phyloP scores from a whole-genome alignment of 2,329 filamentous ascomycete species.

The Xylaria sp. region DNA sequence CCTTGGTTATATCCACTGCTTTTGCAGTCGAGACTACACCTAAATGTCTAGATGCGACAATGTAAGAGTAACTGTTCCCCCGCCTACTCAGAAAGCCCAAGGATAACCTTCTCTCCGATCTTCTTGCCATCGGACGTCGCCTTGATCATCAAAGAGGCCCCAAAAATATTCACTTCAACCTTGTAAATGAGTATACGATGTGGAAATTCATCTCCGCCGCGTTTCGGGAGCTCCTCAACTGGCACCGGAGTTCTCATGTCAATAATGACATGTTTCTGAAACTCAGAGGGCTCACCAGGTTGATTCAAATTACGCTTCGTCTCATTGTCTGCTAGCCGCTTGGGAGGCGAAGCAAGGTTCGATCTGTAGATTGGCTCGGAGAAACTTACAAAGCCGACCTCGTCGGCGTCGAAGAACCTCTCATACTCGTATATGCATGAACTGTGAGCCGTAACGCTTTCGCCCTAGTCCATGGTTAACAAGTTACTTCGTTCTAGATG shows the following conservation, averaged over 20 bases:
- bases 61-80: background rate
- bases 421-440: conserved; percentile 15
- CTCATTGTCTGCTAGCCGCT: conserved; percentile 21
- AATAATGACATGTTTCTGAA: conserved; percentile 14
- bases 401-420: conserved; percentile 16
- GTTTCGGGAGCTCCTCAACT: conserved; percentile 18
- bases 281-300: background rate
- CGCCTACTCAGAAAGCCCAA: background rate
- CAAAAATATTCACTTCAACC: conserved; percentile 28
- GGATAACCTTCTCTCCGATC: conserved; percentile 21
- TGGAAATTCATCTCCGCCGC: background rate
- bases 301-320: background rate
- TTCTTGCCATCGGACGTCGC: conserved; percentile 6
- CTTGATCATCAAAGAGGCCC: conserved; percentile 18
- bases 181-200: conserved; percentile 14
- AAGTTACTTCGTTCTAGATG: background rate
- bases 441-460: conserved; percentile 14
- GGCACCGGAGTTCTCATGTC: conserved; percentile 28
- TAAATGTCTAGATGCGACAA: background rate
- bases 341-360: background rate
- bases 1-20: too few species aligned
- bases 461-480: conserved; percentile 14
- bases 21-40: background rate
- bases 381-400: conserved; percentile 23
- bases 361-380: conserved; percentile 27